Evolutionary conservation across 2,329 filamentous ascomycete genomes (phyloP), one percentile per base, ranked within the genome.

Genomic region (Claviceps digitariae): DNA sequence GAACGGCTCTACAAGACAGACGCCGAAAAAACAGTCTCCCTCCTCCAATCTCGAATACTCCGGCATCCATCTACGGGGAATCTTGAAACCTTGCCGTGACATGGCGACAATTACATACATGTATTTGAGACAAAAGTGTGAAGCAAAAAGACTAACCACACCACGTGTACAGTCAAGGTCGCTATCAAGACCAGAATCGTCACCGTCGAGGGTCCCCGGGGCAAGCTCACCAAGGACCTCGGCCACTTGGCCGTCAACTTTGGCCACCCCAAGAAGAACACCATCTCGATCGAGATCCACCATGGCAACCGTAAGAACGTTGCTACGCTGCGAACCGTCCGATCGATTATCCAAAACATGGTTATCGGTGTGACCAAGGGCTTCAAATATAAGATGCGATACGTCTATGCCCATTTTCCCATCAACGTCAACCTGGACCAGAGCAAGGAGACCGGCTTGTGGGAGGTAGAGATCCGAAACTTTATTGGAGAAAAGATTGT

Each of bases 321-420:
- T 71, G 93, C 93, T 70, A 88, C 91, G 65, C 90, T 98, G 75
- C 90, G 93, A 69, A 98, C 93, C 69, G 93, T 98, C 78, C 89
- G 90, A 71, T 91, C 91, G 63, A 76, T 97, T 76, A 95, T 98
- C 82, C 88, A 94, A 83, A 98, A 98, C 86, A 74, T 98, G 78
- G 87, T 98, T 75, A 84, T 90, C 68, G 93, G 93, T 75, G 93
- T 98, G 64, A 98, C 93, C 74, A 95, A 91, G 82, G 93, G 93
- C 66, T 98, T 86, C 88, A 94, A 94, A 81, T 98, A 98, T 87
- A 98, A 98, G 88, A 97, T 98, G 91, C 89, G 94, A 70, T 98
- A 98, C 81, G 93, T 98, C 76, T 98, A 98, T 75, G 93, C 93
- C 73, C 93, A 98, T 86, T 98, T 98, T 73, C 93, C 93, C 77